Evolutionary conservation across 2,329 filamentous ascomycete species (phyloP).

Genomic region (Xylariaceae sp.): DNA sequence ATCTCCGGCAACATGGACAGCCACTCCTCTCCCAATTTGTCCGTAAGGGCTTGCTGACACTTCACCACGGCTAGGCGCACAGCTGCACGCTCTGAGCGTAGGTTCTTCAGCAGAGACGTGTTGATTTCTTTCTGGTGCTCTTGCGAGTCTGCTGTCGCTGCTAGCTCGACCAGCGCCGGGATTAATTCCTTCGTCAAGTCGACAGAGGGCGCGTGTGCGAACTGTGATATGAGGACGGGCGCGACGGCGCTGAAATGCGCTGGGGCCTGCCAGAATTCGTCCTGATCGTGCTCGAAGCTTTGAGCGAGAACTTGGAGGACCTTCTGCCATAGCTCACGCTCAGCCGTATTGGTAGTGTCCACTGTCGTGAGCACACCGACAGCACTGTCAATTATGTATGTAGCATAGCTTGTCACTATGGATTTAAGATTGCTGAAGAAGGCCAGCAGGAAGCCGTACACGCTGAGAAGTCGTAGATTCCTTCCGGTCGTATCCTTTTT

Average conservation of each 20-base stretch:
- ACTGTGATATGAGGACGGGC: constrained; percentile 63
- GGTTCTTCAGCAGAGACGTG: constrained; percentile 65
- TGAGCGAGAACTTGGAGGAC: constrained; percentile 66
- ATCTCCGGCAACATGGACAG: constrained; percentile 86
- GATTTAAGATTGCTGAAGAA: constrained; percentile 88
- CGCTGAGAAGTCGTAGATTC: constrained; percentile 61
- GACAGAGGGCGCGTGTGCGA: constrained; percentile 42
- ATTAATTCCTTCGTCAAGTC: constrained; percentile 52
- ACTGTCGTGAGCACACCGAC: constrained; percentile 53
- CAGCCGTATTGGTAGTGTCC: constrained; percentile 43
- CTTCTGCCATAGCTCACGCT: constrained; percentile 58
- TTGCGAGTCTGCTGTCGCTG: constrained; percentile 71
- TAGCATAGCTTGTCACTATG: constrained; percentile 87
- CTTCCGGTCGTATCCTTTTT: constrained; percentile 56
- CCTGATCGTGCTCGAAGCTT: constrained; percentile 83
- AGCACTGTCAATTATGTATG: constrained; percentile 73
- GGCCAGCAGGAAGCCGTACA: constrained; percentile 72
- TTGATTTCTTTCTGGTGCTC: constrained; percentile 92
- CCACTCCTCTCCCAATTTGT: constrained; percentile 87
- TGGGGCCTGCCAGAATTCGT: constrained; percentile 93
- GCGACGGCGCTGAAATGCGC: constrained; percentile 74
- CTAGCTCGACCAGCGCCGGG: constrained; percentile 73
- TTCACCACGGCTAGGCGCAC: constrained; percentile 77
- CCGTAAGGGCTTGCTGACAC: constrained; percentile 73
- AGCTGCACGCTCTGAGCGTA: constrained; percentile 65